phyloP scores from a whole-genome alignment of 2,329 filamentous ascomycete genomes.

The Aspergillus intermedius region DNA sequence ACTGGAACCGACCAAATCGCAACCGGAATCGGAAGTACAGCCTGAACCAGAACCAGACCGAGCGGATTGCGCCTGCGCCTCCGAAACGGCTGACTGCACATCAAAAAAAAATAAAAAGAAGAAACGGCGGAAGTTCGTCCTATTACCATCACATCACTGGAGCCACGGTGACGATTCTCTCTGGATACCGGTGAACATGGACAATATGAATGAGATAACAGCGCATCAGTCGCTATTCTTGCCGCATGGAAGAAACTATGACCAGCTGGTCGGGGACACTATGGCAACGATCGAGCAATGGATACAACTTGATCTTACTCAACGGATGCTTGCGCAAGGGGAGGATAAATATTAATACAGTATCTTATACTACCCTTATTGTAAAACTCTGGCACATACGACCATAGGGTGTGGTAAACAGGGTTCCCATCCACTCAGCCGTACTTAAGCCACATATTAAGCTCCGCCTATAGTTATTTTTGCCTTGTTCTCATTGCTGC shows the following conservation, averaged over 20 bases:
- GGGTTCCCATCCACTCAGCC: too few species aligned
- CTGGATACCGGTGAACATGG: constrained; percentile 7
- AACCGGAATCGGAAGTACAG: neutral
- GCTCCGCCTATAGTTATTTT: too few species aligned
- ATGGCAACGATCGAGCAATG: constrained; percentile 4
- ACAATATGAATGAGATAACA: constrained; percentile 8
- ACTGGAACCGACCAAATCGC: neutral
- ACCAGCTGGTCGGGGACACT: constrained; percentile 4
- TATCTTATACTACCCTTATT: too few species aligned
- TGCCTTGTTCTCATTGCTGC: too few species aligned
- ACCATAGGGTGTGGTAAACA: too few species aligned
- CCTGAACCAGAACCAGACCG: constrained; percentile 6
- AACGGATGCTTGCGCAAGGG: neutral
- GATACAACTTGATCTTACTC: constrained; percentile 1
- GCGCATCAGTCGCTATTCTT: constrained; percentile 10
- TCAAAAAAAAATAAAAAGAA: constrained; percentile 35
- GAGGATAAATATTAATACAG: neutral
- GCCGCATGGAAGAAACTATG: constrained; percentile 4
- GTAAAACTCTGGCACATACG: too few species aligned
- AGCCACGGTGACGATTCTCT: constrained; percentile 57
- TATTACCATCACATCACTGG: constrained; percentile 55
- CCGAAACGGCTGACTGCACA: constrained; percentile 4
- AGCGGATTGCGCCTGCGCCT: constrained; percentile 3
- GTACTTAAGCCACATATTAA: too few species aligned
- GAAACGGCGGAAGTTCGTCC: constrained; percentile 67